Evolutionary conservation across 2,329 filamentous ascomycete genomes (phyloP).

Genomic region (Diaporthe sp.): DNA sequence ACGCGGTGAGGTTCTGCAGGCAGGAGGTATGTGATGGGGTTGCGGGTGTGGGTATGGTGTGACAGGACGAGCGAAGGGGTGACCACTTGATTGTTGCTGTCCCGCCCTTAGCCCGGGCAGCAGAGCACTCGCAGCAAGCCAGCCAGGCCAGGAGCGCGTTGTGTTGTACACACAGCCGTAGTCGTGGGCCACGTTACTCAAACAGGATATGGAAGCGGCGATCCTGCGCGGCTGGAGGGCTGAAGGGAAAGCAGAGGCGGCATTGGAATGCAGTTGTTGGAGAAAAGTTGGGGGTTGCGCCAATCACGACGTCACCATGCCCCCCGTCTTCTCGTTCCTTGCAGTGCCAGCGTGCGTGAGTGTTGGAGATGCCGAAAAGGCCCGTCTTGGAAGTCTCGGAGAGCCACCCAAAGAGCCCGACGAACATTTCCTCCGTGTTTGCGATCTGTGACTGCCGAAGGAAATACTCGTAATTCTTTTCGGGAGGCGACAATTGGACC

Average conservation of each 20-base stretch:
- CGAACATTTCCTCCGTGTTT: not conserved
- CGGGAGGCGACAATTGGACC: not conserved
- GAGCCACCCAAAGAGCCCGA: no score
- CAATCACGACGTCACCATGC: conserved; percentile 23
- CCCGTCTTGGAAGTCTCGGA: not conserved
- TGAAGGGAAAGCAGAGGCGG: not conserved
- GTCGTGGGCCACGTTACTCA: conserved; percentile 10
- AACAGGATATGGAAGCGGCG: conserved; percentile 24
- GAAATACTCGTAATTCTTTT: not conserved
- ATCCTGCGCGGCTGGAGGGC: conserved; percentile 16
- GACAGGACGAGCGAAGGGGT: conserved; percentile 12
- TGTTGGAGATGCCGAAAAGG: not conserved
- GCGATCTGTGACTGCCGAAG: not conserved
- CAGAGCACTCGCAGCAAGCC: not conserved
- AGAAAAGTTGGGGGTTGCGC: conserved; percentile 8
- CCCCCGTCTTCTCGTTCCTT: not conserved
- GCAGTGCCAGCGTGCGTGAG: not conserved
- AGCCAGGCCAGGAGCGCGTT: conserved; percentile 9
- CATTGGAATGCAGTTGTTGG: conserved; percentile 26
- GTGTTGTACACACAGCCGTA: conserved; percentile 11
- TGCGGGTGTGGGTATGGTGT: not conserved
- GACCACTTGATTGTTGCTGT: conserved; percentile 13
- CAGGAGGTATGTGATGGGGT: not conserved
- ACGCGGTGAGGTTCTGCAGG: not conserved
- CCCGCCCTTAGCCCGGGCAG: conserved; percentile 14